Percentiles rank a stretch among this genome's conserved stretches.
phyloP scores from a whole-genome alignment of 2,329 filamentous ascomycete genomes.

The Venturia carpophila region DNA sequence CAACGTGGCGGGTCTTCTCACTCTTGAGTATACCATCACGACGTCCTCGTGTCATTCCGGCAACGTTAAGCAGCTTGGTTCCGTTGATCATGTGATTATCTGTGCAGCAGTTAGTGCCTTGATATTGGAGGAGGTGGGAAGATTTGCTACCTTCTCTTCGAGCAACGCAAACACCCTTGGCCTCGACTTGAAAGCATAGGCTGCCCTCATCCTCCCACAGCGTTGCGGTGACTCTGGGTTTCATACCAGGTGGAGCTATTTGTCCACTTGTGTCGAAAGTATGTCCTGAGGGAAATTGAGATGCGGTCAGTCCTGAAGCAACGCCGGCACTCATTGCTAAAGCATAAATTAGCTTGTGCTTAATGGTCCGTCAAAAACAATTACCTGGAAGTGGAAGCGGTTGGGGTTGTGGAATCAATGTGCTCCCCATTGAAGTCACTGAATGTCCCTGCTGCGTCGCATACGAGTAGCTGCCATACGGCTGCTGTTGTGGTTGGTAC shows the following conservation, averaged over 20 bases:
- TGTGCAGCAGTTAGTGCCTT: conserved; percentile 31
- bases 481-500: conserved; percentile 65
- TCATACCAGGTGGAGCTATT: conserved; percentile 85
- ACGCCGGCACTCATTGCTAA: conserved; percentile 21
- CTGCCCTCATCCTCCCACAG: conserved; percentile 98
- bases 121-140: background rate
- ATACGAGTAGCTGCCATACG: conserved; percentile 64
- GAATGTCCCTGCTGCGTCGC: conserved; percentile 62
- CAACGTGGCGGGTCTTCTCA: conserved; percentile 91
- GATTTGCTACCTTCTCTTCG: conserved; percentile 68
- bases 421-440: conserved; percentile 62
- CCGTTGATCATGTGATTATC: conserved; percentile 99
- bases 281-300: conserved; percentile 41
- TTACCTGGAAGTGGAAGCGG: conserved; percentile 56
- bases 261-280: conserved; percentile 85
- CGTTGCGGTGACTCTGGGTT: conserved; percentile 91
- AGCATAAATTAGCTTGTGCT: background rate
- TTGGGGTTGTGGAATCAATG: conserved; percentile 50
- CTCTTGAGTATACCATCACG: conserved; percentile 96
- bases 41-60: conserved; percentile 93
- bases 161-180: conserved; percentile 90
- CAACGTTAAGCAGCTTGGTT: conserved; percentile 92
- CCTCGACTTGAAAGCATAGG: conserved; percentile 95
- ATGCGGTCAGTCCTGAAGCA: conserved; percentile 17
- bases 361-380: conserved; percentile 22